Base-by-base conservation (phyloP, 2,329 filamentous ascomycete genomes). In the Aspergillus versicolor region DNA sequence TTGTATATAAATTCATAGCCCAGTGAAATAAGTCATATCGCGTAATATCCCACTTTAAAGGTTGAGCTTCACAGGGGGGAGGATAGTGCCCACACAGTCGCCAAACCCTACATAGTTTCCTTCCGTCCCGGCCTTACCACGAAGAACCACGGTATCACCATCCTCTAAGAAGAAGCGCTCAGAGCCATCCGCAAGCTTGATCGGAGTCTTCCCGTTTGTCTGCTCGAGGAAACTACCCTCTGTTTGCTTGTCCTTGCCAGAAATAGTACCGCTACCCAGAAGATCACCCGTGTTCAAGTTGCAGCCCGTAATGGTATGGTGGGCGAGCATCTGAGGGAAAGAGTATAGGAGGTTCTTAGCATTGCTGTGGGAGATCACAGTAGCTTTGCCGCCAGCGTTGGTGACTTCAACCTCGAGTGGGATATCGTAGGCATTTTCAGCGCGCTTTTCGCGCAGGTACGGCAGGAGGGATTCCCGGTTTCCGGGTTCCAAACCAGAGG, bases 301-400 rank as follows among this genome's bases (percentile, higher is more conserved):
- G 71, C 90, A 94, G 5, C 90, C 90, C 1, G 87, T 89, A 46
- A 90, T 82, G 1, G 87, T 86, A 70, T 93, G 90, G 70, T 93
- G 90, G 1, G 90, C 84, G 41, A 93, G 79, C 89, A 92, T 92
- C 71, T 93, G 90, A 4, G 88, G 84, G 75, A 92, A 93, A 0
- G 88, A 92, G 81, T 86, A 93, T n/a, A 93, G 79, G 11, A 93
- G 78, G 66, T 92, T 83, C 62, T 80, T 83, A 9, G 86, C 83
- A 57, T 81, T 88, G 59, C 81, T 88, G 60, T 75, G 80, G 1
- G 82, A 79, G 46, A 92, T 82, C 0, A 82, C 84, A 0, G 83
- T 85, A 0, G 81, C 76, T 49, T 77, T 75, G 30, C 81, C 81
- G 9, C 79, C 77, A 40, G 73, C 67, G 43, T 68, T 71, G 60